Evolutionary conservation across 306 rosid genomes (phyloP).

Genomic region (Trifolium subterraneum): DNA sequence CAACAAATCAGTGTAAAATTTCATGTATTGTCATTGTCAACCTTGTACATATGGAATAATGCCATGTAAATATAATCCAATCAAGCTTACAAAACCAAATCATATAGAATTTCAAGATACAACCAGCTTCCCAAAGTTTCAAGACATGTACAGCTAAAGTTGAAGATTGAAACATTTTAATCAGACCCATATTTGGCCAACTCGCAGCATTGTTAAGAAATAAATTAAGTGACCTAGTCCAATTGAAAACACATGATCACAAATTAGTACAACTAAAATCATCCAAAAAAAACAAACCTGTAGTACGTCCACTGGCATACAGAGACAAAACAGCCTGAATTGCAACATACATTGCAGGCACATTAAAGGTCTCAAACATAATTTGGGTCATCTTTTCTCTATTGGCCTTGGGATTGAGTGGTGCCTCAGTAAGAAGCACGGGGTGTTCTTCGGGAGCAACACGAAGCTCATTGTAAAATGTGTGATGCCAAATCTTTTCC

Average conservation of each 20-base stretch:
- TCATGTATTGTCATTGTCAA: conserved; percentile 27
- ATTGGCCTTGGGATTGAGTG: conserved; percentile 77
- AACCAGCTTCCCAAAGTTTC: conserved; percentile 1
- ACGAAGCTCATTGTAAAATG: conserved; percentile 71
- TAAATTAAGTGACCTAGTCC: background rate
- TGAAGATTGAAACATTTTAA: background rate
- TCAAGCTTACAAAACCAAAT: conserved; percentile 12
- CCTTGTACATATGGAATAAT: background rate
- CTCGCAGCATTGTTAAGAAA: conserved; percentile 1
- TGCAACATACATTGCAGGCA: conserved; percentile 71
- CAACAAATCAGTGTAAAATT: conserved; percentile 2
- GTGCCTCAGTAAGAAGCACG: conserved; percentile 78
- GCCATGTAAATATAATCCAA: background rate
- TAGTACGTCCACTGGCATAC: conserved; percentile 80
- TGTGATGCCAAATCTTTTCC: conserved; percentile 82
- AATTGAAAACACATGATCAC: conserved; percentile 4
- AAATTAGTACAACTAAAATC: conserved; percentile 21
- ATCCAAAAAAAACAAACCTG: conserved; percentile 51
- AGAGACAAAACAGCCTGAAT: conserved; percentile 70
- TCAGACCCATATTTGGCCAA: background rate
- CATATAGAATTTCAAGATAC: conserved; percentile 15
- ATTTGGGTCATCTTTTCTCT: conserved; percentile 86
- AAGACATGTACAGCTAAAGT: background rate
- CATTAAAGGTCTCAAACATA: conserved; percentile 71
- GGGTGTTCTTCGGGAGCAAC: conserved; percentile 83